Conservation (phyloP, 805 yeast genomes). For the Metschnikowia cubensis region DNA sequence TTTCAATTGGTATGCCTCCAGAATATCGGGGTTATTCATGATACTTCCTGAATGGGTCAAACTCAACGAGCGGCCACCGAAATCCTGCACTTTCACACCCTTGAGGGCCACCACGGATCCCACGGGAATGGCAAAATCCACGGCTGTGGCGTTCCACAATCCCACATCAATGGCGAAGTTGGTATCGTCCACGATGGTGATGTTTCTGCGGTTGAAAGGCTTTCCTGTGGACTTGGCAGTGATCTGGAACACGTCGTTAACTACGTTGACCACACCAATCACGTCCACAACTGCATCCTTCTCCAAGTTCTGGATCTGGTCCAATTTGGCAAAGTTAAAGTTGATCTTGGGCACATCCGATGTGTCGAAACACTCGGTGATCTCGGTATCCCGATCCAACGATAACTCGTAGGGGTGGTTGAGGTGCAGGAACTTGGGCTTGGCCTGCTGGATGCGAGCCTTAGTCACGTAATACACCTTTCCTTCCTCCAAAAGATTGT, state of each 20-base stretch:
- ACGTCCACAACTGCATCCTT: constrained; percentile 77
- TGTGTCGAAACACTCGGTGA: constrained; percentile 62
- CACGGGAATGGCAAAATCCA: constrained; percentile 64
- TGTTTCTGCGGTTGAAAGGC: constrained; percentile 88
- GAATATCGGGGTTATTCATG: constrained; percentile 78
- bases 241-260: constrained; percentile 71
- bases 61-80: constrained; percentile 79
- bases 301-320: constrained; percentile 61
- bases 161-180: constrained; percentile 74
- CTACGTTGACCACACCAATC: constrained; percentile 77
- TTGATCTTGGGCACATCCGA: constrained; percentile 71
- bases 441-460: constrained; percentile 77
- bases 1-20: constrained; percentile 80
- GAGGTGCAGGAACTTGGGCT: constrained; percentile 79
- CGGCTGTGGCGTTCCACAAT: constrained; percentile 86
- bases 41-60: constrained; percentile 76
- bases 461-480: constrained; percentile 81
- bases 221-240: constrained; percentile 85
- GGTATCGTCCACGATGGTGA: constrained; percentile 80
- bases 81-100: constrained; percentile 86
- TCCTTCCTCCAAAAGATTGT: constrained; percentile 78
- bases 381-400: constrained; percentile 72
- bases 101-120: constrained; percentile 90
- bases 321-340: constrained; percentile 70
- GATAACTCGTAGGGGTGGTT: constrained; percentile 85